Conservation (phyloP, 768 basidiomycete genomes). For the Boletales sp. region DNA sequence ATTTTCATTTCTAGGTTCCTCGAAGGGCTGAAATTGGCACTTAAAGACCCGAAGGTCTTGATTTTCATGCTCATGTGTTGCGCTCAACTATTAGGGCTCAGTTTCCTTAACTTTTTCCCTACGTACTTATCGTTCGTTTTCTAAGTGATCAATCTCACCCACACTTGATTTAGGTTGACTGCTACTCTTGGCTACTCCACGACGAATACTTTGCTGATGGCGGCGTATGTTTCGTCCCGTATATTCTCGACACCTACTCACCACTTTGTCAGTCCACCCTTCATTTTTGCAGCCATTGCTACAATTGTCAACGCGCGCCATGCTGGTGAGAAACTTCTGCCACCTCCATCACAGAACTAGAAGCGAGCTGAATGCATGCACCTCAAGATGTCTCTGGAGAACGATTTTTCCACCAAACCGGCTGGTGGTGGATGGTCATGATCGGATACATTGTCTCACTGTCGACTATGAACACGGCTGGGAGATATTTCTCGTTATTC, state of each 20-base stretch:
- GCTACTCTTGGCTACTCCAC: slow-evolving; percentile 60
- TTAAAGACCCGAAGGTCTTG: slow-evolving; percentile 52
- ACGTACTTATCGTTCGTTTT: slow-evolving; percentile 26
- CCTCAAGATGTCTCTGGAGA: slow-evolving; percentile 53
- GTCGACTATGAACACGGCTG: slow-evolving; percentile 48
- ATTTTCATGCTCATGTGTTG: slow-evolving; percentile 55
- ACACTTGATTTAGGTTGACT: slow-evolving; percentile 40
- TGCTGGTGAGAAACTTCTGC: slow-evolving; percentile 35
- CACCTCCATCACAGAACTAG: background rate
- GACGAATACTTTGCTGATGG: slow-evolving; percentile 54
- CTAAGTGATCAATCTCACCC: background rate
- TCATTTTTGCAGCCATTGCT: slow-evolving; percentile 49
- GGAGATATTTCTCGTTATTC: slow-evolving; percentile 59
- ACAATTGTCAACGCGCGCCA: slow-evolving; percentile 55
- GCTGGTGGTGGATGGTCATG: slow-evolving; percentile 59
- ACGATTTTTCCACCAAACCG: slow-evolving; percentile 57
- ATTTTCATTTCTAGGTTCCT: slow-evolving; percentile 10
- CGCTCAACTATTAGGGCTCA: slow-evolving; percentile 52
- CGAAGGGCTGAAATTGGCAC: slow-evolving; percentile 42
- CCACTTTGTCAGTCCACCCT: slow-evolving; percentile 49
- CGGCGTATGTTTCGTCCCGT: slow-evolving; percentile 42
- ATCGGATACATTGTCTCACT: slow-evolving; percentile 59
- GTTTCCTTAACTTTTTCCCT: slow-evolving; percentile 61
- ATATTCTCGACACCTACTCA: background rate
- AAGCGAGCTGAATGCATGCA: background rate